These are phyloP conservation scores for Sporisorium reilianum DNA, from an alignment of 1,284 basidiomycete species.

Conservation along the genomic window DNA sequence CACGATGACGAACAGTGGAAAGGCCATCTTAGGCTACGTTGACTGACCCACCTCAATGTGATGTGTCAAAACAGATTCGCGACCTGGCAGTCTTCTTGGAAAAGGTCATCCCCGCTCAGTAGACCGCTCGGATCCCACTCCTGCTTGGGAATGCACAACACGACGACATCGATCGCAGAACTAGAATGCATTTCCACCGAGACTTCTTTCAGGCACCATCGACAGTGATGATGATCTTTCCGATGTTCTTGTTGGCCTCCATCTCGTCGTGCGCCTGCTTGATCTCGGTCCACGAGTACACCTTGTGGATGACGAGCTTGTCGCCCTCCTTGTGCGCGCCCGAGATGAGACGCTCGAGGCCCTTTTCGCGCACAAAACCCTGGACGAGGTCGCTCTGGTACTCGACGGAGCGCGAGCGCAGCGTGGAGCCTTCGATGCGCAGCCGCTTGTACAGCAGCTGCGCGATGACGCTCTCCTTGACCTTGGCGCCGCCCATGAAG, in stretches of 20 bases:
- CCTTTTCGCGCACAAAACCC: constrained; percentile 72
- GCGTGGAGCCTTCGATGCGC: constrained; percentile 87
- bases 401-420: constrained; percentile 80
- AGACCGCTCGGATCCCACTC: not conserved
- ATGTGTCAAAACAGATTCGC: constrained; percentile 34
- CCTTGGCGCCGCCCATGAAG: constrained; percentile 78
- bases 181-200: not conserved
- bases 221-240: constrained; percentile 70
- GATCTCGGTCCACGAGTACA: constrained; percentile 86
- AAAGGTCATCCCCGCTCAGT: constrained; percentile 51
- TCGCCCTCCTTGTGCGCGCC: constrained; percentile 23
- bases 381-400: constrained; percentile 85
- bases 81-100: constrained; percentile 58
- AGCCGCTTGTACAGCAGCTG: constrained; percentile 87
- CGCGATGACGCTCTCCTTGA: constrained; percentile 77
- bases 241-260: constrained; percentile 81
- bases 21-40: too few species aligned
- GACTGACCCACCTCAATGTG: too few species aligned
- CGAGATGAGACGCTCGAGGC: constrained; percentile 41
- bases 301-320: constrained; percentile 70
- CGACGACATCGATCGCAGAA: not conserved
- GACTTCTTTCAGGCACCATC: constrained; percentile 23
- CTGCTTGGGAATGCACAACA: constrained; percentile 12
- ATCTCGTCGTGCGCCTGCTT: constrained; percentile 87
- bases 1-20: too few species aligned